Base-by-base conservation (phyloP, 495 filamentous ascomycete genomes). In the Penicillium bovifimosum region DNA sequence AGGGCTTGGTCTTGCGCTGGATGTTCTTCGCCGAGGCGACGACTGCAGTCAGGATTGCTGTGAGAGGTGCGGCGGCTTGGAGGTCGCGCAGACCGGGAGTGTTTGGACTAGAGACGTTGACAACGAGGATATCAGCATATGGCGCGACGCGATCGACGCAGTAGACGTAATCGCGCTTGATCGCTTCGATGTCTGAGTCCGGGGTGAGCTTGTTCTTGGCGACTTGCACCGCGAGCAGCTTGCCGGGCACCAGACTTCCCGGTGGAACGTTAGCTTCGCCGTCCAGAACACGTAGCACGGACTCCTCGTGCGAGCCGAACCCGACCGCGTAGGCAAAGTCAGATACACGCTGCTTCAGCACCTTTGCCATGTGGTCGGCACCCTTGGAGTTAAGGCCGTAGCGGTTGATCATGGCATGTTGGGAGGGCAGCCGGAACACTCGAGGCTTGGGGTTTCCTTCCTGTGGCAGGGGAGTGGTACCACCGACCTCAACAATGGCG, bases 91-190 rank as follows among this genome's bases (percentile, higher is more conserved):
- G 77, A 1, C 93, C 91, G 0, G 92, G 91, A 0, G 92, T 96
- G 69, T 98, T 98, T 6, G 93, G 93, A 55, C 88, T 92, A 54
- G 90, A 96, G 7, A 97, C 93, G 61, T 97, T 98, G 53, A 98
- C 93, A 5, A 96, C 91, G 5, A 98, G 70, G 29, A 98, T 88
- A 61, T 98, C 93, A 3, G 93, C 90, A 61, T 95, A 98, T 35
- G 74, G 80, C 2, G 82, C 93, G 7, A 98, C 72, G 32, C 82
- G 79, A 47, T 89, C 72, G 0, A 96, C 90, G 59, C 92, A 96
- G 61, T 83, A 85, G 16, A 90, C 85, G 60, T 96, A 96, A 73
- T 97, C 93, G 26, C 71, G 67, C 59, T 80, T 85, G 39, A 97
- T 87, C 18, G 91, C 90, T 26, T 87, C 78, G 35, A 95, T 82